Base-by-base conservation (phyloP, 345 rosid species). In the Crucihimalaya himalaica region DNA sequence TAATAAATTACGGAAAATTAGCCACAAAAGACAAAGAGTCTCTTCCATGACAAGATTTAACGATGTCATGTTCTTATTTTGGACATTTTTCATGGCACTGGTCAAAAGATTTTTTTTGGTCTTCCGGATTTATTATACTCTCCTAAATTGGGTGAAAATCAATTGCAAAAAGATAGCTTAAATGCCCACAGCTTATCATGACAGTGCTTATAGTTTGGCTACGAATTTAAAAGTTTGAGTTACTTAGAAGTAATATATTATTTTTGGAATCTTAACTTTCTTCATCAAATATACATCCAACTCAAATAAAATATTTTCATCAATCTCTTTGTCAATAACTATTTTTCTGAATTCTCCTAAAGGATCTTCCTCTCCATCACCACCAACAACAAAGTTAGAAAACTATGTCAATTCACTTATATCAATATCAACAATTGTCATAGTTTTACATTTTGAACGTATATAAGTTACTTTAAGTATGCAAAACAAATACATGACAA, bases 1-100 rank as follows among this genome's bases (percentile, higher is more conserved):
- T 40, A 40, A 34, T 40, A 40, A 34, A 13, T 27, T 19, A 62
- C 43, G 21, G 75, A 27, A 71, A 39, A 51, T 28, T 15, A 50
- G 43, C 16, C 70, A 61, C 10, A 72, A 63, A 65, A 54, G 51
- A 55, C 71, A 57, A 73, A 34, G 64, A 65, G 65, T 73, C 65
- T 63, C 71, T 23, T 73, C 71, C 29, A 23, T 64, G 77, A 73
- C 71, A 73, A 53, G 71, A 73, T 64, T 73, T 64, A 73, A 64
- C 77, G 29, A 73, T 73, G 77, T 29, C 48, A 73, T 54, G 48
- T 32, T 21, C 71, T n/a, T 73, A 64, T 43, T 32, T 54, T 73
- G 65, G 63, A 54, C 48, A 63, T 42, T 53, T 40, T 43, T 54
- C 56, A 63, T 64, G 35, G 7, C 20, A 54, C 1, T 64, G 29